phyloP scores from a whole-genome alignment of 805 yeast genomes.

The Metschnikowia shivogae region DNA sequence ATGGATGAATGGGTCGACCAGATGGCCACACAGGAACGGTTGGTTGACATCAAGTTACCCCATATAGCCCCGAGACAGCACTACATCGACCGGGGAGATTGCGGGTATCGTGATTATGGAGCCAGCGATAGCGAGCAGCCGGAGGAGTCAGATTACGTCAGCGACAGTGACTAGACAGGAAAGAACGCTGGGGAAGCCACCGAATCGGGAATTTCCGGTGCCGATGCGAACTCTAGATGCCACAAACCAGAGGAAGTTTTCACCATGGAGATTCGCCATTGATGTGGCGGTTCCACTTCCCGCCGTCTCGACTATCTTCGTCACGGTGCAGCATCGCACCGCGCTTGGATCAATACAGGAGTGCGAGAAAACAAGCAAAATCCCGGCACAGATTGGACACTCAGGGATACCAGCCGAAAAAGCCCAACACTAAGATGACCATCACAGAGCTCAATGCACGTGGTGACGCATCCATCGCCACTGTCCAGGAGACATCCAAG shows the following conservation, averaged over 20 bases:
- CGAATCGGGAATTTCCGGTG: too few species aligned
- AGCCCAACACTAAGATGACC: slow-evolving; percentile 22
- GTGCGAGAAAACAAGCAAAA: background rate
- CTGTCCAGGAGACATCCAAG: slow-evolving; percentile 26
- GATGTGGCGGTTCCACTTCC: too few species aligned
- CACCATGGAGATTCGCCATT: too few species aligned
- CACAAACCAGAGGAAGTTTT: too few species aligned
- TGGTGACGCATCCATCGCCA: slow-evolving; percentile 20
- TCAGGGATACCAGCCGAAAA: background rate
- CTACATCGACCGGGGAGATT: slow-evolving; percentile 40
- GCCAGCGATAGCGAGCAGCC: slow-evolving; percentile 29
- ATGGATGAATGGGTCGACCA: slow-evolving; percentile 76
- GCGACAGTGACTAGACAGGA: slow-evolving; percentile 38
- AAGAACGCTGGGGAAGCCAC: too few species aligned
- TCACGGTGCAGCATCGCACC: background rate
- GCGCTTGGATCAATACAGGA: background rate
- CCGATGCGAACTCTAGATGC: too few species aligned
- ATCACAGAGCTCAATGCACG: slow-evolving; percentile 29
- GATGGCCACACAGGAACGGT: slow-evolving; percentile 52
- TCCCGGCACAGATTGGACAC: background rate
- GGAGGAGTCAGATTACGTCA: slow-evolving; percentile 23
- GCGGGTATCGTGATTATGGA: slow-evolving; percentile 38
- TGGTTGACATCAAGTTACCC: slow-evolving; percentile 74
- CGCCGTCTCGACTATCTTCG: too few species aligned
- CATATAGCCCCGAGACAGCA: slow-evolving; percentile 42